Evolutionary conservation across 805 yeast genomes (phyloP).

Genomic region (Metschnikowia koreensis): DNA sequence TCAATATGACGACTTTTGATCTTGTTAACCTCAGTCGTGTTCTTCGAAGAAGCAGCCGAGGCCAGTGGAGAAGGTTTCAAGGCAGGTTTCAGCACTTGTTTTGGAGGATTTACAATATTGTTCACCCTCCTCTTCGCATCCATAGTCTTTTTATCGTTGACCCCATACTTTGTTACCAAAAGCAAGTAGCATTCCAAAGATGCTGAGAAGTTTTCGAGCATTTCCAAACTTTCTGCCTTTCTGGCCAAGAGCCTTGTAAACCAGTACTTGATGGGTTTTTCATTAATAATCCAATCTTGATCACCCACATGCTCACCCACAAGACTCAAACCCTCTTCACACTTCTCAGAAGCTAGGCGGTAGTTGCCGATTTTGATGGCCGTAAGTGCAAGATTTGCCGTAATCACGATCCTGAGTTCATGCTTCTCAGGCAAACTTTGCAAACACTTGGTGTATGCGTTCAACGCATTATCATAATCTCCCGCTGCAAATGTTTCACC

Average conservation of each 20-base stretch:
- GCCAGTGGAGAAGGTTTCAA: slow-evolving; percentile 14
- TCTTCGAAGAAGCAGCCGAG: neutral
- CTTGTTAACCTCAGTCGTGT: slow-evolving; percentile 24
- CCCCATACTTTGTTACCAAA: slow-evolving; percentile 63
- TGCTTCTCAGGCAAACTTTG: slow-evolving; percentile 60
- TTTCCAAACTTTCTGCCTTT: slow-evolving; percentile 83
- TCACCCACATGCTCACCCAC: slow-evolving; percentile 30
- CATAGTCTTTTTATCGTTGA: slow-evolving; percentile 58
- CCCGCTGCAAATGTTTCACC: slow-evolving; percentile 72
- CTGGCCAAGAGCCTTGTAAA: slow-evolving; percentile 69
- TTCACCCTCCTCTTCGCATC: slow-evolving; percentile 83
- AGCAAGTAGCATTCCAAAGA: slow-evolving; percentile 61
- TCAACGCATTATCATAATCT: slow-evolving; percentile 67
- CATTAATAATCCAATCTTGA: slow-evolving; percentile 34
- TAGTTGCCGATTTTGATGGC: slow-evolving; percentile 69
- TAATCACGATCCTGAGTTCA: slow-evolving; percentile 61
- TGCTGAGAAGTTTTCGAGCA: slow-evolving; percentile 63
- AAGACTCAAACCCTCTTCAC: slow-evolving; percentile 47
- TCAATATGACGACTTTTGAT: slow-evolving; percentile 34
- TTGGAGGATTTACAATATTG: slow-evolving; percentile 57
- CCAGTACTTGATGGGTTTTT: slow-evolving; percentile 60
- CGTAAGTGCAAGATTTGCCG: slow-evolving; percentile 71
- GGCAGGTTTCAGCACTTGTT: slow-evolving; percentile 9
- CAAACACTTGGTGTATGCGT: slow-evolving; percentile 52
- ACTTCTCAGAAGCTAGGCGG: slow-evolving; percentile 45